phyloP scores from a whole-genome alignment of 2,329 filamentous ascomycete species.

The Fusarium sp. region DNA sequence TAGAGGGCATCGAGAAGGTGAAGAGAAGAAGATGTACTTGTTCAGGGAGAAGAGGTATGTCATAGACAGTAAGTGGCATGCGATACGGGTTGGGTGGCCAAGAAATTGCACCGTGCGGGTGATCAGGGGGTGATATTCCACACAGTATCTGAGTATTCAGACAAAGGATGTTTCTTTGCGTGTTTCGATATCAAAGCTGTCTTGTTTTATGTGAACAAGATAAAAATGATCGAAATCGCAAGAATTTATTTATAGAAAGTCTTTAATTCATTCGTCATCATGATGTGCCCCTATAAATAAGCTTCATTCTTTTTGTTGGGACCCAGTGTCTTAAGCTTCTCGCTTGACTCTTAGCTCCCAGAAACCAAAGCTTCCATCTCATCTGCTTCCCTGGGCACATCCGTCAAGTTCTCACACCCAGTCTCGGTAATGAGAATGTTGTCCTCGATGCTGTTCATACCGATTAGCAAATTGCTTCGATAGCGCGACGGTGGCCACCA shows the following conservation, averaged over 20 bases:
- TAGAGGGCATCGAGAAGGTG: neutral
- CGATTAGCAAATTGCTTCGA: constrained; percentile 34
- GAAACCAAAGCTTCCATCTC: constrained; percentile 64
- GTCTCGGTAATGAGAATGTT: constrained; percentile 77
- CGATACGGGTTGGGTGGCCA: constrained; percentile 24
- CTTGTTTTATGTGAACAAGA: neutral
- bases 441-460: constrained; percentile 66
- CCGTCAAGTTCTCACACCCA: constrained; percentile 79
- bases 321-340: neutral
- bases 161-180: neutral
- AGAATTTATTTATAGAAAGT: constrained; percentile 16
- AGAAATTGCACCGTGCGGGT: constrained; percentile 39
- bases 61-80: neutral
- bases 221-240: neutral
- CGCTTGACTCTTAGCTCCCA: constrained; percentile 21
- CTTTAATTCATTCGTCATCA: neutral
- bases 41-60: constrained; percentile 17
- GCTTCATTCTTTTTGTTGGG: neutral
- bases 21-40: neutral
- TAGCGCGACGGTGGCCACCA: constrained; percentile 9
- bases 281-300: neutral
- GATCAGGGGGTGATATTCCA: constrained; percentile 13
- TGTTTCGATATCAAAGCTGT: neutral
- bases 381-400: constrained; percentile 73
- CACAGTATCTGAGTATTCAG: constrained; percentile 33